Evolutionary conservation across 2,329 filamentous ascomycete species (phyloP), one percentile per base, ranked within the genome.

Genomic region (Aspergillus quadricinctus): DNA sequence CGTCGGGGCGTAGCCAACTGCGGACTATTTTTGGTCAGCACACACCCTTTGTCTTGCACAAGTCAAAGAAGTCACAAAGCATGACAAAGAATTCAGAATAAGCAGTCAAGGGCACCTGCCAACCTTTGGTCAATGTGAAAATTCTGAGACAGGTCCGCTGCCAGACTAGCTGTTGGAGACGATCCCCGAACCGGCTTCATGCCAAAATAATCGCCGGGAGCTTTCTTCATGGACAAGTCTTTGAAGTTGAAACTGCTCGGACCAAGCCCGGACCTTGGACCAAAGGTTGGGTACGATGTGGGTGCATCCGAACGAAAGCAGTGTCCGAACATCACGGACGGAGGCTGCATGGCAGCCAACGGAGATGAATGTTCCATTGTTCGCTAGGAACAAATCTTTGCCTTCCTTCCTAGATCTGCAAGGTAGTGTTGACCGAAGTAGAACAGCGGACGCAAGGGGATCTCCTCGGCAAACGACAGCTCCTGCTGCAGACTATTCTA

Each of bases 121-220:
- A 80, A 97, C 93, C 92, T 97, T 70, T 88, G 91, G 75, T 97
- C 92, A 72, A 97, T 89, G 72, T 93, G 89, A 73, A 97, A 96
- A 79, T 97, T 99, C 72, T 96, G 92, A 57, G 92, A 97, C 66
- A 97, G 82, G 76, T 99, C 94, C 60, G 92, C 92, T 45, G 92
- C 93, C 65, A 99, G 80, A 69, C 90, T 96, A 52, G 91, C 87
- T 37, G 92, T 92, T 5, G 94, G 94, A 55, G 94, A 99, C 21
- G 92, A 96, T 50, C 91, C 90, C 64, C 86, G 85, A 67, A 90
- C 80, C 52, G 88, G 83, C 71, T 90, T 92, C 66, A 89, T 75
- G 67, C 82, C 87, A 78, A 97, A 96, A 78, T 94, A 96, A 74
- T 96, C 92, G 37, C 81, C 73, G 48, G 81, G 76, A 60, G 82